Conservation (phyloP, 371 early-diverging fungal species). For the Apophysomyces variabilis region DNA sequence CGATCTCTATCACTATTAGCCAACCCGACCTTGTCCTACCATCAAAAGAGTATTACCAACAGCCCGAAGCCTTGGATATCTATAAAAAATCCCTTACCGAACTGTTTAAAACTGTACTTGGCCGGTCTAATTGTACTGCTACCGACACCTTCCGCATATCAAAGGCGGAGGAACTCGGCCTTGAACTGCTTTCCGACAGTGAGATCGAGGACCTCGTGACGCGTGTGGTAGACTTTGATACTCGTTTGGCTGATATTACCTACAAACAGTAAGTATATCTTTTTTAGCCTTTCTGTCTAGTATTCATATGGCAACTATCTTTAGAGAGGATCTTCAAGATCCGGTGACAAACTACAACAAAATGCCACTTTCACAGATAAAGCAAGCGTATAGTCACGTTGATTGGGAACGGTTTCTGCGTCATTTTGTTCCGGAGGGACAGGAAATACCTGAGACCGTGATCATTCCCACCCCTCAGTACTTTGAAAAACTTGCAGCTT, state of each 20-base stretch:
- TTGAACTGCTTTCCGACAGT: constrained; percentile 15
- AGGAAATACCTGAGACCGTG: constrained; percentile 10
- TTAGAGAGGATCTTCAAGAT: constrained; percentile 51
- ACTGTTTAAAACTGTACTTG: constrained; percentile 22
- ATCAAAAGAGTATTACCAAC: constrained; percentile 63
- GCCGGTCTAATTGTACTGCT: constrained; percentile 1
- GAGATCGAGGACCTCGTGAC: constrained; percentile 34
- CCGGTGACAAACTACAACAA: constrained; percentile 60
- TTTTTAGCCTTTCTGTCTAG: neutral
- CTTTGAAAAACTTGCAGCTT: constrained; percentile 18
- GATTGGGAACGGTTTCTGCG: constrained; percentile 26
- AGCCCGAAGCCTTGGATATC: constrained; percentile 28
- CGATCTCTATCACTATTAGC: constrained; percentile 37
- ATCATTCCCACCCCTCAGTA: constrained; percentile 18
- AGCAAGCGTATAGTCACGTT: constrained; percentile 27
- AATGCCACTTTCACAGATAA: constrained; percentile 38
- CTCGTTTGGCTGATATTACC: constrained; percentile 40
- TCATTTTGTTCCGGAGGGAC: constrained; percentile 3
- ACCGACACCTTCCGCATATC: neutral
- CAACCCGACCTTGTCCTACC: constrained; percentile 54
- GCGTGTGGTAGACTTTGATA: constrained; percentile 55
- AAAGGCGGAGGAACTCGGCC: constrained; percentile 9
- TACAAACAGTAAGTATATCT: constrained; percentile 22
- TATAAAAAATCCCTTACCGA: constrained; percentile 44
- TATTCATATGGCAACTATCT: neutral